Evolutionary conservation across 1,139 yeast species (phyloP).

Genomic region (Blastobotrys ciferrii): DNA sequence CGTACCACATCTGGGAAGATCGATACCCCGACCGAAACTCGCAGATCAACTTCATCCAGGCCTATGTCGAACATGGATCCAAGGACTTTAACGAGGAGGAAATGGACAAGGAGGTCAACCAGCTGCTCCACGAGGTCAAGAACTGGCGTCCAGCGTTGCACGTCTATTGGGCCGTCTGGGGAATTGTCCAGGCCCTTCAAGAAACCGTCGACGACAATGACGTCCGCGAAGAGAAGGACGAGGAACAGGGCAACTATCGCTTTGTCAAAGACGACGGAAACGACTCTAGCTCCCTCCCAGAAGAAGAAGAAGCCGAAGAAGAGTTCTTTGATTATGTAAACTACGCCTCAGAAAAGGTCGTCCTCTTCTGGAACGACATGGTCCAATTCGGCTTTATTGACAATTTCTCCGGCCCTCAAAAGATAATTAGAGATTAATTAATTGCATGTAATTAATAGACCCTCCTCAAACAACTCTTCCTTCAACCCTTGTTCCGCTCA

Average conservation of each 20-base stretch:
- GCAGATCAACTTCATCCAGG: constrained; percentile 66
- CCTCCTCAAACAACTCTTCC: no score
- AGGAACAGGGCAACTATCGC: constrained; percentile 30
- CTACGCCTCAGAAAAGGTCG: constrained; percentile 73
- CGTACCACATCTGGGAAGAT: constrained; percentile 56
- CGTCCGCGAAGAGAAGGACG: constrained; percentile 29
- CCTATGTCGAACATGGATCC: constrained; percentile 56
- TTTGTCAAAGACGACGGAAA: constrained; percentile 17
- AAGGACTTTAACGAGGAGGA: constrained; percentile 36
- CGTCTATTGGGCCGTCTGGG: constrained; percentile 89
- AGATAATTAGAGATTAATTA: constrained; percentile 10
- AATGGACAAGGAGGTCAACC: constrained; percentile 55
- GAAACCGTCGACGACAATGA: constrained; percentile 29
- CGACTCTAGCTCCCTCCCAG: constrained; percentile 6
- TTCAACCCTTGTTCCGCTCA: no score
- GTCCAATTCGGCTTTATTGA: constrained; percentile 55
- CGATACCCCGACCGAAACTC: constrained; percentile 67
- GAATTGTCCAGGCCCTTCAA: constrained; percentile 60
- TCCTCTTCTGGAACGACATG: constrained; percentile 72
- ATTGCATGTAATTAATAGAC: background rate
- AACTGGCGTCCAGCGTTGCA: constrained; percentile 83
- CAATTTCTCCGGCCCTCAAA: constrained; percentile 26
- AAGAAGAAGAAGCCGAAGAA: constrained; percentile 43
- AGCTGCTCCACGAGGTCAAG: constrained; percentile 60
- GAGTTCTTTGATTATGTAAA: constrained; percentile 78